A percentile compares a stretch with the other conserved stretches of the same genome.
Evolutionary conservation across 73 alveolate genomes (phyloP).

Genomic region (Tetrahymena elliotti): DNA sequence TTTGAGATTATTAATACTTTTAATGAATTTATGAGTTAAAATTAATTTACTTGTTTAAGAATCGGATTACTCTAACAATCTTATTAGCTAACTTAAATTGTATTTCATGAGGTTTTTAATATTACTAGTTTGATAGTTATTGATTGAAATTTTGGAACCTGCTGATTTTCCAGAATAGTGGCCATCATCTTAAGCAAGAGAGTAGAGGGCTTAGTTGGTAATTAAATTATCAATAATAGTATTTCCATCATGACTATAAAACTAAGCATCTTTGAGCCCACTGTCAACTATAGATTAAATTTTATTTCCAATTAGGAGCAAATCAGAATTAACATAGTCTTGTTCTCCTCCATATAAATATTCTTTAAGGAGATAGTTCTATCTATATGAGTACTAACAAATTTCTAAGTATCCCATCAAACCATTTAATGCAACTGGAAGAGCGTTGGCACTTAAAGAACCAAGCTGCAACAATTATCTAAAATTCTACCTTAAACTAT

Average conservation of each 20-base stretch:
- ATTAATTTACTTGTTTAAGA: not conserved
- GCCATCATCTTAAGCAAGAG: not conserved
- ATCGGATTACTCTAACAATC: not conserved
- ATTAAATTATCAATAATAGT: not conserved
- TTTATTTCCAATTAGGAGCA: not conserved
- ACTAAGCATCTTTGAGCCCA: not conserved
- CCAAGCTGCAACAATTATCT: not conserved
- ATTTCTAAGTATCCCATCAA: not conserved
- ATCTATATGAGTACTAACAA: not conserved
- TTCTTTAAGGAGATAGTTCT: not conserved
- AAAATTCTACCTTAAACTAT: not conserved
- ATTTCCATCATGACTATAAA: not conserved
- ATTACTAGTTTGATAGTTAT: not conserved
- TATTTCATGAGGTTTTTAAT: not conserved
- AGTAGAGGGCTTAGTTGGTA: not conserved
- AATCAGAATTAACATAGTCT: not conserved
- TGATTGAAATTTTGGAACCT: not conserved
- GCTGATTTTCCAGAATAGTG: not conserved
- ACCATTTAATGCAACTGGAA: not conserved
- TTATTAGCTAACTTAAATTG: not conserved
- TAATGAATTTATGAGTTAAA: not conserved
- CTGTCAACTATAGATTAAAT: not conserved
- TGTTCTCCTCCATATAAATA: not conserved
- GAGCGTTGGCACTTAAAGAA: not conserved
- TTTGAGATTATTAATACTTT: no score